phyloP scores from a whole-genome alignment of 2,329 filamentous ascomycete species.

The Exophiala phaeomuriformis region DNA sequence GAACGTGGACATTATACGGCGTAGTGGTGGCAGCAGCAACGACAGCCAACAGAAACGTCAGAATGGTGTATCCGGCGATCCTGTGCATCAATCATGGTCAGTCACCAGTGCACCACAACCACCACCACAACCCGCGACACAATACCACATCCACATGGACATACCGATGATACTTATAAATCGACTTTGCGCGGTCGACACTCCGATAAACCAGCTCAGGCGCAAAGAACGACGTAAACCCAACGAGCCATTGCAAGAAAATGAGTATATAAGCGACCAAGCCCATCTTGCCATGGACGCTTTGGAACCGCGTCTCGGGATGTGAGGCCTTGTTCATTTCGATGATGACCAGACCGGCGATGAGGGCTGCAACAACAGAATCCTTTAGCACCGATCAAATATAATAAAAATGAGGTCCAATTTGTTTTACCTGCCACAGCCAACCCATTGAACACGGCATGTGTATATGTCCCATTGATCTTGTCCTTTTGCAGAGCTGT shows the following conservation, averaged over 20 bases:
- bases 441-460: constrained; percentile 58
- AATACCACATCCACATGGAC: neutral
- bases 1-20: constrained; percentile 59
- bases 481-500: constrained; percentile 74
- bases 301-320: constrained; percentile 64
- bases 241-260: constrained; percentile 65
- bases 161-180: constrained; percentile 76
- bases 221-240: constrained; percentile 72
- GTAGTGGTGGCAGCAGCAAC: constrained; percentile 70
- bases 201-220: constrained; percentile 66
- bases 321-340: constrained; percentile 70
- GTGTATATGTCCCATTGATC: constrained; percentile 52
- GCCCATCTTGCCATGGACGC: constrained; percentile 75
- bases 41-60: constrained; percentile 65
- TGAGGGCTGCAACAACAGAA: constrained; percentile 29
- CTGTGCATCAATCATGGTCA: constrained; percentile 36
- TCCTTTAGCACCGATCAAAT: constrained; percentile 14
- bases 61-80: constrained; percentile 63
- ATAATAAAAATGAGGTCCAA: no score
- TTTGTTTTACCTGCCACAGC: constrained; percentile 38
- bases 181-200: constrained; percentile 65
- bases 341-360: constrained; percentile 39
- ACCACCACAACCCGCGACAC: no score
- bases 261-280: constrained; percentile 64
- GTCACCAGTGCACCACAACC: neutral